Evolutionary conservation across 208 protist species (phyloP), one percentile per base, ranked within the genome.

Genomic region (Trypanosoma theileri): DNA sequence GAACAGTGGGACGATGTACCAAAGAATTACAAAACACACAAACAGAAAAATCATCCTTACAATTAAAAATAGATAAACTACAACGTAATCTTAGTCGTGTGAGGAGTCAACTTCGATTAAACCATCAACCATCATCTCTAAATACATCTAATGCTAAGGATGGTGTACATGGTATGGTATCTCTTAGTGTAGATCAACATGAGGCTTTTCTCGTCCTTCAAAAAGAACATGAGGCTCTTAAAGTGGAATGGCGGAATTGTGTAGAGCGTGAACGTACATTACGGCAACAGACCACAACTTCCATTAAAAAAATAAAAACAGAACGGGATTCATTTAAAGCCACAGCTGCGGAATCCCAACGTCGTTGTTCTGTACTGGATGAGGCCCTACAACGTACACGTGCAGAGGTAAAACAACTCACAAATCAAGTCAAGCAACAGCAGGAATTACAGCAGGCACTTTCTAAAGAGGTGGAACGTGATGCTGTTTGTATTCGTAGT

Each of bases 1-100:
- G 19, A 51, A 61, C 42, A 10, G 14, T 68, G 6, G 26, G 59
- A 22, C 53, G 55, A 1, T 21, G 40, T n/a, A 61, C 78, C 28
- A 66, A 53, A 22, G 46, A 72, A 46, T 50, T 82, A 16, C 67
- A 80, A 66, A 73, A 80, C 54, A 52, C 68, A 10, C 9, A 16
- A 3, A 45, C 12, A 9, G 58, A 57, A 52, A 59, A 69, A 17
- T 35, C 22, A 9, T 24, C 56, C 9, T 54, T 72, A 28, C 59
- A 76, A 22, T 69, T 75, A 24, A 73, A 74, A 14, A 24, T 57
- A 17, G 66, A 78, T 40, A 54, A 59, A 21, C 42, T 71, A 53
- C 66, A 79, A 16, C 75, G 63, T 35, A 66, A 75, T 13, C 40
- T 66, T 41, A 62, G 52, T 19, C 59, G 35, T n/a, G 44, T 52